phyloP scores from a whole-genome alignment of 2,329 filamentous ascomycete genomes.

The Pseudogymnoascus sp. region DNA sequence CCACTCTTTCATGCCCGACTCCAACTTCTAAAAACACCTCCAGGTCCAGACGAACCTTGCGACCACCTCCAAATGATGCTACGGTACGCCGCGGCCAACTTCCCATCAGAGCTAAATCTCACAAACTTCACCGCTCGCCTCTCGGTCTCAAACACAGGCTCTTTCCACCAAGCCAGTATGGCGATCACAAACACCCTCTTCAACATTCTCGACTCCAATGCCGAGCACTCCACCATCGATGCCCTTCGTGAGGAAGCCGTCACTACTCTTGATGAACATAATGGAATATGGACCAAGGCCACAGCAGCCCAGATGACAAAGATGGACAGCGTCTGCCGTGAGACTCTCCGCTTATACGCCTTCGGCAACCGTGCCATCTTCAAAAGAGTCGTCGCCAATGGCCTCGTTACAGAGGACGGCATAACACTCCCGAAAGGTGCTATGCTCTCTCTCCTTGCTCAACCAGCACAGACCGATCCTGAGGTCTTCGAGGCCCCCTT shows the following conservation, averaged over 20 bases:
- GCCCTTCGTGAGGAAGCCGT: slow-evolving; percentile 32
- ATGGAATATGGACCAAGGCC: slow-evolving; percentile 33
- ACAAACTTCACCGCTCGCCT: slow-evolving; percentile 18
- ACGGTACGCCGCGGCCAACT: slow-evolving; percentile 31
- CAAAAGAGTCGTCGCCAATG: slow-evolving; percentile 23
- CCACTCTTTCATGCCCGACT: slow-evolving; percentile 18
- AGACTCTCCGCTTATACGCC: slow-evolving; percentile 34
- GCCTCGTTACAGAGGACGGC: slow-evolving; percentile 31
- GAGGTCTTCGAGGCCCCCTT: slow-evolving; percentile 14
- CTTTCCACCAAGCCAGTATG: slow-evolving; percentile 32
- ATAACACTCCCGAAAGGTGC: slow-evolving; percentile 34
- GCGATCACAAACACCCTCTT: slow-evolving; percentile 33
- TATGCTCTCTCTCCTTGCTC: slow-evolving; percentile 23
- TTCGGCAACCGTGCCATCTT: slow-evolving; percentile 22
- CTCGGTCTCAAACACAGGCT: slow-evolving; percentile 20
- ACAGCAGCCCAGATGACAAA: slow-evolving; percentile 30
- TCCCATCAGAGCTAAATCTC: slow-evolving; percentile 29
- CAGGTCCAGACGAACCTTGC: slow-evolving; percentile 22
- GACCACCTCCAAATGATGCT: slow-evolving; percentile 38
- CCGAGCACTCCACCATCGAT: slow-evolving; percentile 31
- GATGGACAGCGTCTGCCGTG: slow-evolving; percentile 35
- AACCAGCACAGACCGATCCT: slow-evolving; percentile 19
- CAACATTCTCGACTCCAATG: slow-evolving; percentile 30
- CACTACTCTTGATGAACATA: slow-evolving; percentile 23
- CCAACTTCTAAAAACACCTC: slow-evolving; percentile 21